These are phyloP conservation scores for Rhynchospora breviuscula DNA, from an alignment of 176 grass and related monocot species.

Conservation along the genomic window DNA sequence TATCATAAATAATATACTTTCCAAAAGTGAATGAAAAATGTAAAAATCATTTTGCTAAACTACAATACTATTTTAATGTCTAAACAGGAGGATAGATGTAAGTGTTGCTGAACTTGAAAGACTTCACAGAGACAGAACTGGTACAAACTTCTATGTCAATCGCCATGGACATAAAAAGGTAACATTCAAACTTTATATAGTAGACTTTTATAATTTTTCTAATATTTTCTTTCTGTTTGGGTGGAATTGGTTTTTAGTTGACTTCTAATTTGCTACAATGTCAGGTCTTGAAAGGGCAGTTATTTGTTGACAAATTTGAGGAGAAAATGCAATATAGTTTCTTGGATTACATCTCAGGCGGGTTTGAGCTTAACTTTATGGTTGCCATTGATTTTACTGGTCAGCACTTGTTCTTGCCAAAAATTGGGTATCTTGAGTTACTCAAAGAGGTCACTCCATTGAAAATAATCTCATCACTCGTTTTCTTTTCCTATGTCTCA, in stretches of 20 bases:
- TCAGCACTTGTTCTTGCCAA: conserved; percentile 23
- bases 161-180: conserved; percentile 61
- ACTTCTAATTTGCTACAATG: not conserved
- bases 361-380: conserved; percentile 99
- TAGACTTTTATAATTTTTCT: not conserved
- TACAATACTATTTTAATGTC: not conserved
- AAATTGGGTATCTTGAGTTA: not conserved
- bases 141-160: conserved; percentile 50
- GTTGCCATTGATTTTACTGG: conserved; percentile 95
- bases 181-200: not conserved
- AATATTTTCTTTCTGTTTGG: not conserved
- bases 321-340: conserved; percentile 91
- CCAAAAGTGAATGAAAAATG: not conserved
- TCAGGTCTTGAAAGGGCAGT: conserved; percentile 73
- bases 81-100: conserved; percentile 56
- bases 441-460: not conserved
- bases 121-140: conserved; percentile 49
- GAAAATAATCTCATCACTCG: not conserved
- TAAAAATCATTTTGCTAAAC: not conserved
- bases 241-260: not conserved
- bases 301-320: conserved; percentile 68
- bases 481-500: conserved; percentile 19
- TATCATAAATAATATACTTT: conserved; percentile 3
- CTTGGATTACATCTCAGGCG: conserved; percentile 92
- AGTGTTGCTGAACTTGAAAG: conserved; percentile 70